Evolutionary conservation across 768 basidiomycete species (phyloP).

Genomic region (Termitomyces sp.): DNA sequence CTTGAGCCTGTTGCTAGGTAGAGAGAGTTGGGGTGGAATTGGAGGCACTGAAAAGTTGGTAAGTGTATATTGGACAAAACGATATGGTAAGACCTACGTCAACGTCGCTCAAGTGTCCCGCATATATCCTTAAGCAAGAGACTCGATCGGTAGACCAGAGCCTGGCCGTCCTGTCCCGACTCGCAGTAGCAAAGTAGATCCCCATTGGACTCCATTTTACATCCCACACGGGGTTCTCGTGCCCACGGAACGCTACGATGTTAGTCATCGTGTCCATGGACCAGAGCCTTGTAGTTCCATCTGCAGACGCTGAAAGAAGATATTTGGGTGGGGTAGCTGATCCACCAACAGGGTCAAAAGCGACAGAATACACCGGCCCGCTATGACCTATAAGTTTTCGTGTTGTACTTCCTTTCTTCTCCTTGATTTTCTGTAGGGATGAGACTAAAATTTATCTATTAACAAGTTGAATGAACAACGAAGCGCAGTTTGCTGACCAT

Average conservation of each 20-base stretch:
- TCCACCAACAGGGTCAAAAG: conserved; percentile 89
- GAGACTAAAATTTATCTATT: conserved; percentile 35
- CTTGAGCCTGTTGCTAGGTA: conserved; percentile 97
- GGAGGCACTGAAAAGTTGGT: conserved; percentile 61
- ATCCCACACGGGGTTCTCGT: conserved; percentile 98
- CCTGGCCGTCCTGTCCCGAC: conserved; percentile 90
- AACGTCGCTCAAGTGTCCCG: conserved; percentile 95
- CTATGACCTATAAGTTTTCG: conserved; percentile 98
- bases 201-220: conserved; percentile 99
- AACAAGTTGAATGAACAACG: neutral
- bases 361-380: conserved; percentile 91
- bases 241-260: conserved; percentile 90
- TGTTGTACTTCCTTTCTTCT: conserved; percentile 79
- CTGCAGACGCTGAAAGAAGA: conserved; percentile 89
- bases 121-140: conserved; percentile 85
- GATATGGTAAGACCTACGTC: conserved; percentile 61
- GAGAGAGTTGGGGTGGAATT: conserved; percentile 96
- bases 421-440: conserved; percentile 62
- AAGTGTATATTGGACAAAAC: neutral
- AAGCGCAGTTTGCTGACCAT: conserved; percentile 45
- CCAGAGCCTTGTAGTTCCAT: conserved; percentile 90
- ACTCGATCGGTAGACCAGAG: conserved; percentile 95
- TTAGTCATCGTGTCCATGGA: conserved; percentile 94
- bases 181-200: conserved; percentile 96
- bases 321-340: conserved; percentile 83